Evolutionary conservation across 257 asterid species (phyloP).

Genomic region (Solanum chaucha): DNA sequence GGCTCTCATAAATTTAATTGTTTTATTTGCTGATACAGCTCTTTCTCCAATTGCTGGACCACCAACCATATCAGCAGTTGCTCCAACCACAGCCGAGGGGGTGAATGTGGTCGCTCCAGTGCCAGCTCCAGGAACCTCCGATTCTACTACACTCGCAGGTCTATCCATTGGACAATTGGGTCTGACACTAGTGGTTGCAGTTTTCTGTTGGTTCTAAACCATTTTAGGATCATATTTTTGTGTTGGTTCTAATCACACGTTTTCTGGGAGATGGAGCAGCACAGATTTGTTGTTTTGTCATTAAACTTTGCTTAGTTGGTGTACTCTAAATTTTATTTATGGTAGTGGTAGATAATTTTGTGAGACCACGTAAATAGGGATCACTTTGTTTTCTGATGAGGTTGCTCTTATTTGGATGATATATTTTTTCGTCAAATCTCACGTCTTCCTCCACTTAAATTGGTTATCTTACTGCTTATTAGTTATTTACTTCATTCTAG

Average conservation of each 20-base stretch:
- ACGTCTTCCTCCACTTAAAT: not conserved
- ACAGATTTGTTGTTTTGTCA: not conserved
- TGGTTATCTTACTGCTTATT: not conserved
- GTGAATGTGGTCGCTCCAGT: slow-evolving; percentile 27
- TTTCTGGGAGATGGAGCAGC: not conserved
- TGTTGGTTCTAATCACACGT: not conserved
- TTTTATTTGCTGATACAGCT: slow-evolving; percentile 20
- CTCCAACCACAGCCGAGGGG: slow-evolving; percentile 23
- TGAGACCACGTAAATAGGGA: not conserved
- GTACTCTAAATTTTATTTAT: not conserved
- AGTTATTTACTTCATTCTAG: not conserved
- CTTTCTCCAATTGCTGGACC: slow-evolving; percentile 37
- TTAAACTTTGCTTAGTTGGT: not conserved
- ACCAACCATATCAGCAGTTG: slow-evolving; percentile 25
- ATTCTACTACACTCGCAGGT: slow-evolving; percentile 16
- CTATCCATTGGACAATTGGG: slow-evolving; percentile 11
- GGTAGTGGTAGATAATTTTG: not conserved
- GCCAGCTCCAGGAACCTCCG: slow-evolving; percentile 30
- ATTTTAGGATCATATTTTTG: not conserved
- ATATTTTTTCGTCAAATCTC: not conserved
- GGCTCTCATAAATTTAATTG: not conserved
- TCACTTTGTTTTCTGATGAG: not conserved
- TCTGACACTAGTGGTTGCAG: slow-evolving; percentile 4
- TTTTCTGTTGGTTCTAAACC: slow-evolving; percentile 26
- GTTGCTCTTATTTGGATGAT: not conserved